A percentile compares a stretch with the other conserved stretches of the same genome.
Evolutionary conservation across 352 stramenopile genomes (phyloP).

Genomic region (Globisporangium radiosum): DNA sequence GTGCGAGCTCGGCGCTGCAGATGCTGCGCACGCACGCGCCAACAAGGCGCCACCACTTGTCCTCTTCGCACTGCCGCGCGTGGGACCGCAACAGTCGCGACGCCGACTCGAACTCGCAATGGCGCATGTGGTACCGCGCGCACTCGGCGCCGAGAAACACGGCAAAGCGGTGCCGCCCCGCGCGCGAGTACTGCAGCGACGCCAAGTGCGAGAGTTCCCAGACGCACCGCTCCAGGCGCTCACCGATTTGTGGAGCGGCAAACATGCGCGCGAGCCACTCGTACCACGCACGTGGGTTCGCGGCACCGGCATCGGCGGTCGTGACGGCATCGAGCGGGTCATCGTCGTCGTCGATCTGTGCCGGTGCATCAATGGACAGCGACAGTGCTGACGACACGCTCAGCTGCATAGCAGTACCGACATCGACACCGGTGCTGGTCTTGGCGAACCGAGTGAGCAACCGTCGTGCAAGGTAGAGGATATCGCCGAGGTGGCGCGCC

Average conservation of each 20-base stretch:
- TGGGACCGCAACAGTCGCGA: slow-evolving; percentile 61
- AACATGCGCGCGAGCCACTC: slow-evolving; percentile 41
- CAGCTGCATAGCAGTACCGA: too few species aligned
- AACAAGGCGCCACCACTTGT: slow-evolving; percentile 70
- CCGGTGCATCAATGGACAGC: neutral
- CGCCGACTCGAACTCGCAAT: slow-evolving; percentile 54
- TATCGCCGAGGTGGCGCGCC: slow-evolving; percentile 49
- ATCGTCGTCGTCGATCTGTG: neutral
- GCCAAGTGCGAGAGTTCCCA: slow-evolving; percentile 71
- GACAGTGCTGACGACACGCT: neutral
- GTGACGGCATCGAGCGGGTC: neutral
- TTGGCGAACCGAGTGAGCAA: slow-evolving; percentile 37
- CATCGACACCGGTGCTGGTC: too few species aligned
- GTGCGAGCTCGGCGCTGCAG: slow-evolving; percentile 44
- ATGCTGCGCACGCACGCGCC: slow-evolving; percentile 44
- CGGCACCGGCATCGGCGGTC: neutral
- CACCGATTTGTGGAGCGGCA: slow-evolving; percentile 13
- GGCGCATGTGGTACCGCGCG: slow-evolving; percentile 47
- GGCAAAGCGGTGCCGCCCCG: slow-evolving; percentile 64
- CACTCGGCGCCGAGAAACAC: slow-evolving; percentile 73
- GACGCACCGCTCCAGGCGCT: slow-evolving; percentile 45
- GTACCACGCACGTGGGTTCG: slow-evolving; percentile 39
- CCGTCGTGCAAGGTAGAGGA: slow-evolving; percentile 68
- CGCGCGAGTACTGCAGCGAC: slow-evolving; percentile 68
- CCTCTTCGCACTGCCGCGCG: slow-evolving; percentile 62